A percentile compares a stretch with the other conserved stretches of the same genome.
These are phyloP conservation scores for Mortierella sp. DNA, from an alignment of 371 early-diverging fungal species.

Conservation along the genomic window DNA sequence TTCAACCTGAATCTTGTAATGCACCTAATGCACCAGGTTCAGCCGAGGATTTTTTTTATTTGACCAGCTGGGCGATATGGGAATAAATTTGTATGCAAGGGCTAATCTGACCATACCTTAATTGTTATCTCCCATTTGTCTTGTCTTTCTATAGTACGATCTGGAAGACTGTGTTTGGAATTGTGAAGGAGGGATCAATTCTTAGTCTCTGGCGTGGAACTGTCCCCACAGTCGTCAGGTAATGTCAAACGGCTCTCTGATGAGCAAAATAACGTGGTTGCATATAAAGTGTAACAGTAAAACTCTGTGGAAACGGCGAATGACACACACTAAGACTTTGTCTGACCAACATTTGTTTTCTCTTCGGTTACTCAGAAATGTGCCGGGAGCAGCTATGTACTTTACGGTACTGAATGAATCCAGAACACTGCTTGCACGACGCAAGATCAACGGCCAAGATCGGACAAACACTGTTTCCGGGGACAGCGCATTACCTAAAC, in stretches of 20 bases:
- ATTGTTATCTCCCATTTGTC: too few species aligned
- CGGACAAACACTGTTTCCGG: constrained; percentile 44
- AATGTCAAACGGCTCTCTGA: constrained; percentile 19
- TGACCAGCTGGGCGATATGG: neutral
- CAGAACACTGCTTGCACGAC: constrained; percentile 57
- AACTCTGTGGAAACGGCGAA: too few species aligned
- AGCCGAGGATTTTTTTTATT: neutral
- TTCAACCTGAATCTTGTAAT: neutral
- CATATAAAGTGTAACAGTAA: too few species aligned
- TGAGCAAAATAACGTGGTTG: too few species aligned
- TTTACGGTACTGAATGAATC: constrained; percentile 69
- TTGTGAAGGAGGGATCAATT: constrained; percentile 74
- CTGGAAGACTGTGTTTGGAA: constrained; percentile 66
- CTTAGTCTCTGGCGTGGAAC: constrained; percentile 95
- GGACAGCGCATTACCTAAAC: constrained; percentile 45
- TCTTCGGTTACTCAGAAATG: constrained; percentile 66
- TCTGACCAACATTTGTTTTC: neutral
- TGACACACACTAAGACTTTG: too few species aligned
- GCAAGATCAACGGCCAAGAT: constrained; percentile 39
- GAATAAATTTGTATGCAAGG: neutral
- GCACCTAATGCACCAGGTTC: neutral
- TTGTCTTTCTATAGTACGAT: constrained; percentile 57
- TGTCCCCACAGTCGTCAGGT: constrained; percentile 84
- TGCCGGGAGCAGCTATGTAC: constrained; percentile 89
- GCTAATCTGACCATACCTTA: neutral